A percentile compares a stretch with the other conserved stretches of the same genome.
These are phyloP conservation scores for Lithospermum erythrorhizon DNA, from an alignment of 257 asterid genomes.

Conservation along the genomic window DNA sequence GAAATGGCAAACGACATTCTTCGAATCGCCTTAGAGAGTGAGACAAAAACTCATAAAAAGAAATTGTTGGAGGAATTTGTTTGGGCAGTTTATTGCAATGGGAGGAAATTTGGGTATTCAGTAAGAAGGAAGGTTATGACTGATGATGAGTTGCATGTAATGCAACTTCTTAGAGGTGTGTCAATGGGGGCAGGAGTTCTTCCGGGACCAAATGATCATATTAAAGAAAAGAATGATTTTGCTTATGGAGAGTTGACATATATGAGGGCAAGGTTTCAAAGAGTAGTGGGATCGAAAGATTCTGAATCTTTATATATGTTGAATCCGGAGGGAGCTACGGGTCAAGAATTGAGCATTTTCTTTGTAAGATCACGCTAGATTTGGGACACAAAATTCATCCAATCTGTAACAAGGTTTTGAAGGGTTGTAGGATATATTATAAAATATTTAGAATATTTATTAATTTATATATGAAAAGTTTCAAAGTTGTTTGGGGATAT, in stretches of 20 bases:
- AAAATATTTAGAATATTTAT: no score
- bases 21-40: slow-evolving; percentile 63
- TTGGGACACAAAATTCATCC: not conserved
- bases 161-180: slow-evolving; percentile 68
- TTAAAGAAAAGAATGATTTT: slow-evolving; percentile 14
- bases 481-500: not conserved
- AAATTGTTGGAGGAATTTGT: slow-evolving; percentile 76
- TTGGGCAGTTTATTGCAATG: slow-evolving; percentile 85
- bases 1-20: slow-evolving; percentile 78
- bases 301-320: slow-evolving; percentile 85
- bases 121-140: slow-evolving; percentile 61
- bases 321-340: slow-evolving; percentile 77
- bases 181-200: slow-evolving; percentile 95
- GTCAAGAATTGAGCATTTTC: slow-evolving; percentile 83
- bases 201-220: slow-evolving; percentile 34
- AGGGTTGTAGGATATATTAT: not conserved
- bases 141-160: slow-evolving; percentile 68
- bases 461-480: no score
- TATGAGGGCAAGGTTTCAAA: slow-evolving; percentile 72
- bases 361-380: slow-evolving; percentile 35
- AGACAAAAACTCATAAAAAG: slow-evolving; percentile 56
- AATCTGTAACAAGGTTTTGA: not conserved
- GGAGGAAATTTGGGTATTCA: slow-evolving; percentile 62
- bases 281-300: slow-evolving; percentile 71
- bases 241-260: slow-evolving; percentile 61